Evolutionary conservation across 805 yeast species (phyloP).

Genomic region (Saccharomyces mikatae): DNA sequence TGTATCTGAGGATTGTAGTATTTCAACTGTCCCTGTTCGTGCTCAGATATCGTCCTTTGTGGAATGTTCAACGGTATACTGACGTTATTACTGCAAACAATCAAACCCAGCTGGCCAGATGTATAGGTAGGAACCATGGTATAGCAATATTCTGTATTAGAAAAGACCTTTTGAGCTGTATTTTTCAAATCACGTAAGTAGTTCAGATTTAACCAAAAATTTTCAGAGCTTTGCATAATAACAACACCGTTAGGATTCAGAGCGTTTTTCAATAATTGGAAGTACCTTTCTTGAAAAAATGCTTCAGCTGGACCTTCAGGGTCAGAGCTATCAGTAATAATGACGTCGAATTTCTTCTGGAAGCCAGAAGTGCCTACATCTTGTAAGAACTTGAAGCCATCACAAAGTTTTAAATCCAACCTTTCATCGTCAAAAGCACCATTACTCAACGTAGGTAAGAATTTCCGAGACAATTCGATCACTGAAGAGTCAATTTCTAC

Average conservation of each 20-base stretch:
- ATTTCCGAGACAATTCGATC: constrained; percentile 60
- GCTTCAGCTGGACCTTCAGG: constrained; percentile 95
- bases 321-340: constrained; percentile 87
- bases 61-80: constrained; percentile 43
- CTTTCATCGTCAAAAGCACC: constrained; percentile 55
- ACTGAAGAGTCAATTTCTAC: constrained; percentile 89
- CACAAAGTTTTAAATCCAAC: constrained; percentile 61
- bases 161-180: constrained; percentile 49
- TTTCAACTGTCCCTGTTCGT: constrained; percentile 44
- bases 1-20: constrained; percentile 67
- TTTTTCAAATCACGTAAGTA: constrained; percentile 41
- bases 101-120: constrained; percentile 77
- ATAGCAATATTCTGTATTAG: constrained; percentile 57
- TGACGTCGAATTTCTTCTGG: constrained; percentile 59
- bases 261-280: constrained; percentile 56
- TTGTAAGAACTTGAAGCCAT: constrained; percentile 74
- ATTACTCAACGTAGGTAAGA: constrained; percentile 68
- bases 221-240: constrained; percentile 72
- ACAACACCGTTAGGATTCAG: constrained; percentile 58
- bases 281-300: constrained; percentile 72
- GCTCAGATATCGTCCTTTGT: constrained; percentile 37
- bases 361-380: constrained; percentile 26
- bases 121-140: constrained; percentile 85
- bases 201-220: constrained; percentile 62
- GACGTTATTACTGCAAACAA: constrained; percentile 58